Conservation (phyloP, 1,139 yeast genomes). For the Yamadazyma mexicana region DNA sequence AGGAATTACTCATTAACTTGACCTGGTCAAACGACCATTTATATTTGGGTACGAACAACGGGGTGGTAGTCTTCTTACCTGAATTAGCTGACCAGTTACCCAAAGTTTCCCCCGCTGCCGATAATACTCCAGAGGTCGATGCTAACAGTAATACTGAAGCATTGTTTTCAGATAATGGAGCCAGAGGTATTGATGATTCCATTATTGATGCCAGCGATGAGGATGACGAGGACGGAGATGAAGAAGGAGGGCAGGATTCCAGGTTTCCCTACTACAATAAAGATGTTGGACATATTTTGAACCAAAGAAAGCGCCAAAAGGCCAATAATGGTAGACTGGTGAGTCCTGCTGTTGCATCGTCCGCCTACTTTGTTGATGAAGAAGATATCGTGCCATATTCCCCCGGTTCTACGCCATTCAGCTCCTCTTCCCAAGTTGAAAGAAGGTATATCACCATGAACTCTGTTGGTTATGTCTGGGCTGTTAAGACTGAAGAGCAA, state of each 20-base stretch:
- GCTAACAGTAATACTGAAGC: conserved; percentile 13
- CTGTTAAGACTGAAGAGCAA: conserved; percentile 44
- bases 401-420: conserved; percentile 89
- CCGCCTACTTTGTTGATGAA: conserved; percentile 1
- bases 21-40: conserved; percentile 27
- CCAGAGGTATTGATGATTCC: conserved; percentile 5
- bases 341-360: not conserved
- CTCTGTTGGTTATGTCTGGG: conserved; percentile 78
- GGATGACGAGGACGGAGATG: conserved; percentile 14
- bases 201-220: conserved; percentile 6
- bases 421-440: conserved; percentile 22
- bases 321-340: conserved; percentile 12
- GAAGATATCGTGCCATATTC: conserved; percentile 44
- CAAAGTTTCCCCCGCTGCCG: conserved; percentile 25
- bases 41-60: conserved; percentile 59
- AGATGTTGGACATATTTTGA: conserved; percentile 18
- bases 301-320: conserved; percentile 28
- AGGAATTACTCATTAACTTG: conserved; percentile 17
- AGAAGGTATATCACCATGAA: conserved; percentile 84
- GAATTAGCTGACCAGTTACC: conserved; percentile 20
- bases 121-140: conserved; percentile 16
- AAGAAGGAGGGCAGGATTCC: not conserved
- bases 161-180: conserved; percentile 4
- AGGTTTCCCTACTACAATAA: conserved; percentile 18
- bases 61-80: conserved; percentile 30